Conservation (phyloP, 495 filamentous ascomycete genomes). For the Lentithecium fluviatile region DNA sequence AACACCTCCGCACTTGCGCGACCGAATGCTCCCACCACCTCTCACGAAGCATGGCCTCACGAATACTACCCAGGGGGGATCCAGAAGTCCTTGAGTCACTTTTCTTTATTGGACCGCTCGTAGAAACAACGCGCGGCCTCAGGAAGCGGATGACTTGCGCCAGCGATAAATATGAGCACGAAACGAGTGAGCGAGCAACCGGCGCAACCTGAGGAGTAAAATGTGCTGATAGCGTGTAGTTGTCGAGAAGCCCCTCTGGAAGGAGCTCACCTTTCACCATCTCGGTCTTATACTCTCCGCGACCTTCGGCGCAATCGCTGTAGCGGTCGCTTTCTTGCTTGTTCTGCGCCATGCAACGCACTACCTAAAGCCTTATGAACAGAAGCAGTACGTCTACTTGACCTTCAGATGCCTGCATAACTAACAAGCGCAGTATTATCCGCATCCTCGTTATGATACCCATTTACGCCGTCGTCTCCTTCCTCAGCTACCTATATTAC, state of each 20-base stretch:
- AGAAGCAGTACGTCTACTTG: conserved; percentile 62
- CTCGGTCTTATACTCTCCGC: conserved; percentile 52
- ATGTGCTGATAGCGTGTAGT: conserved; percentile 12
- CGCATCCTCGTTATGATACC: conserved; percentile 91
- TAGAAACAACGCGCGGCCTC: too few relatives aligned
- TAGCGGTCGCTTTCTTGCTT: conserved; percentile 58
- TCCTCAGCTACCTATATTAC: conserved; percentile 75
- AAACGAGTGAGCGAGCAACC: neutral
- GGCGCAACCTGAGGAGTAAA: neutral
- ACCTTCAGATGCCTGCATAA: neutral
- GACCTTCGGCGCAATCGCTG: conserved; percentile 55
- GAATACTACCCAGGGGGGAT: too few relatives aligned
- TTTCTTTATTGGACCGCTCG: too few relatives aligned
- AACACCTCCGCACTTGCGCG: too few relatives aligned
- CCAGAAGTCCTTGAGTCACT: too few relatives aligned
- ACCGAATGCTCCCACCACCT: too few relatives aligned
- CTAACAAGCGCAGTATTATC: conserved; percentile 59
- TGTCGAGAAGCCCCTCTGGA: conserved; percentile 23
- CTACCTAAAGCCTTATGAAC: conserved; percentile 79
- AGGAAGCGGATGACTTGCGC: too few relatives aligned
- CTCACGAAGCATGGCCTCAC: too few relatives aligned
- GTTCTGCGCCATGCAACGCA: conserved; percentile 77
- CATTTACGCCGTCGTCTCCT: conserved; percentile 75
- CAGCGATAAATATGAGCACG: neutral
- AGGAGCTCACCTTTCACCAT: conserved; percentile 54